Conservation (phyloP, 805 yeast genomes). For the Cyberlindnera galapagoensis region DNA sequence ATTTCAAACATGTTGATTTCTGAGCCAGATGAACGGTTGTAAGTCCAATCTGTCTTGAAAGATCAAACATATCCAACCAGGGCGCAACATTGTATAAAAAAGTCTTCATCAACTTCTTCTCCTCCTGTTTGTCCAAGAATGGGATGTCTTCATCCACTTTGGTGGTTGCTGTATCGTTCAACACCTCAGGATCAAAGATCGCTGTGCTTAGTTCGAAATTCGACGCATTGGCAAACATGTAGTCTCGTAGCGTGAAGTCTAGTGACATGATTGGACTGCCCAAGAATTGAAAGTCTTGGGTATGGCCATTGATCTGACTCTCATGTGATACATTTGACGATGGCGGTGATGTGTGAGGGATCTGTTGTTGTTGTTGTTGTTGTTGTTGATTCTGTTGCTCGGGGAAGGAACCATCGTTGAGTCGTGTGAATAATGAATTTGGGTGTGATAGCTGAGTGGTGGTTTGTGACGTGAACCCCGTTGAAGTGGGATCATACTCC, state of each 20-base stretch:
- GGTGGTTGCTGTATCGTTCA: neutral
- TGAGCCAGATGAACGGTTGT: constrained; percentile 33
- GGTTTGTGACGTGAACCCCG: neutral
- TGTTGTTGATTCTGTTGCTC: neutral
- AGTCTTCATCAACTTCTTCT: constrained; percentile 25
- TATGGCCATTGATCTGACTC: neutral
- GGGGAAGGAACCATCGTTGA: neutral
- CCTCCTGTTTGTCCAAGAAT: constrained; percentile 28
- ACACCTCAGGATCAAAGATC: constrained; percentile 1
- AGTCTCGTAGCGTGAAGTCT: constrained; percentile 29
- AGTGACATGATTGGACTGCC: constrained; percentile 5
- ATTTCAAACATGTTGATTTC: constrained; percentile 27
- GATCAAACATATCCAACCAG: constrained; percentile 34
- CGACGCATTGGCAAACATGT: constrained; percentile 33
- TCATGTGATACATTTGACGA: neutral
- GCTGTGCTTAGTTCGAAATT: constrained; percentile 9
- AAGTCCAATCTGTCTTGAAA: constrained; percentile 29
- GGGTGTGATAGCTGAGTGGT: neutral
- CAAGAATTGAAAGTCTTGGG: constrained; percentile 4
- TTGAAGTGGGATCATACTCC: neutral
- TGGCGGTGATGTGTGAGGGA: neutral
- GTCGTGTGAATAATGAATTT: neutral
- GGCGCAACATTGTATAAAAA: constrained; percentile 33
- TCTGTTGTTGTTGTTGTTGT: neutral
- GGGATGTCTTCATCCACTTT: constrained; percentile 9